Conservation (phyloP, 331 rosid genomes). For the Phaseolus coccineus region DNA sequence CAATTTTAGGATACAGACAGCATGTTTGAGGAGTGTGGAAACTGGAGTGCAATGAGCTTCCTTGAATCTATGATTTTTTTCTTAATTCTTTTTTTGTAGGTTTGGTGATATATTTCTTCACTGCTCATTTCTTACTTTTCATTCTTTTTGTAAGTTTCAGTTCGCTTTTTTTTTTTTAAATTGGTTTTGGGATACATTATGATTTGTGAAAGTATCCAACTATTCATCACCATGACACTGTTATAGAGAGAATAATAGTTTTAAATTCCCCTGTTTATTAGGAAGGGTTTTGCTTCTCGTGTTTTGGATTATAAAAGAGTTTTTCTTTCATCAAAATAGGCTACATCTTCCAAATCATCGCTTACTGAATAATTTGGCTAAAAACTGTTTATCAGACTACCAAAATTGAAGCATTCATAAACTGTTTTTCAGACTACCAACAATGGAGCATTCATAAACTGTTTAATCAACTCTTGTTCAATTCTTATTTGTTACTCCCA, state of each 20-base stretch:
- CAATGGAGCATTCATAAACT: neutral
- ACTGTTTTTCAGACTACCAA: neutral
- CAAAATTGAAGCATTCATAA: neutral
- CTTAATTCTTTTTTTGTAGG: constrained; percentile 13
- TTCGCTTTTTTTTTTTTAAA: neutral
- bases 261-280: constrained; percentile 4
- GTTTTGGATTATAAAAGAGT: neutral
- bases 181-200: neutral
- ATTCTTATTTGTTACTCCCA: too few species aligned
- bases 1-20: constrained; percentile 61
- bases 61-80: neutral
- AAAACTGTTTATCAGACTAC: neutral
- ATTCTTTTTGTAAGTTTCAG: constrained; percentile 5
- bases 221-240: neutral
- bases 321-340: neutral
- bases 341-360: neutral
- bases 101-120: constrained; percentile 17
- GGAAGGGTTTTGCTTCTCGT: neutral
- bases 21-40: constrained; percentile 47
- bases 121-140: neutral
- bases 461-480: too few species aligned
- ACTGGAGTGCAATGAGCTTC: neutral
- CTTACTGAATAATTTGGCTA: neutral
- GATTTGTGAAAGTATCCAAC: neutral
- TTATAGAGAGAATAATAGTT: neutral